Base-by-base conservation (phyloP, 2,329 filamentous ascomycete genomes). In the Fusarium dimerum region DNA sequence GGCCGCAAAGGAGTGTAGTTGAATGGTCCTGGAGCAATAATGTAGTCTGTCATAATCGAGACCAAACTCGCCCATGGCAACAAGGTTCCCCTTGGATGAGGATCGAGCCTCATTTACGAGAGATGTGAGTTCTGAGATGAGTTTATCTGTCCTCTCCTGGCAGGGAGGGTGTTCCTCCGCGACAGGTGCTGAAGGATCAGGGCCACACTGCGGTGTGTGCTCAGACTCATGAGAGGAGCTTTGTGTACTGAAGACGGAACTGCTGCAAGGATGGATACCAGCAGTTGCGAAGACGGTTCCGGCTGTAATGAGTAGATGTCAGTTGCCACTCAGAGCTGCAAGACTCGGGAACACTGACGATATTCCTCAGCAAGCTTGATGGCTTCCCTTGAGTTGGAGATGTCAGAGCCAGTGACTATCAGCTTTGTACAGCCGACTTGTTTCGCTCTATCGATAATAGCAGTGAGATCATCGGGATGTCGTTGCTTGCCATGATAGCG, bases 11-110 rank as follows among this genome's bases (percentile, higher is more conserved):
- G 90, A 92, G 66, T 91, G 87, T 30, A 92, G 77, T 71, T 99
- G 94, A 15, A 87, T 82, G 20, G 87, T 85, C 65, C 87, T 89
- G 39, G 87, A 84, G 66, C 89, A 92, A 65, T 92, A 87, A 64
- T 90, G 89, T 36, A 99, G 76, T 2, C 94, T 85, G 74, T 99
- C 94, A 68, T 97, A 99, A 74, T 99, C 94, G 5, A 99, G 86
- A 2, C 94, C 94, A 56, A 99, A 91, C 73, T 99, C 94, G 45
- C 94, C 94, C 69, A 97, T 92, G 7, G 94, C 93, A 1, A 90
- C 86, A 40, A 89, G 79, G 38, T 61, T 59, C 40, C 63, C 55
- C 38, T 62, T 57, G 0, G 82, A 70, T 6, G 72, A 69, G 3
- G 71, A 57, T 16, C 83, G 84, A 1, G 84, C 82, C 36, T 83